Base-by-base conservation (phyloP, 2,329 filamentous ascomycete genomes). In the Fusarium pininemorale region DNA sequence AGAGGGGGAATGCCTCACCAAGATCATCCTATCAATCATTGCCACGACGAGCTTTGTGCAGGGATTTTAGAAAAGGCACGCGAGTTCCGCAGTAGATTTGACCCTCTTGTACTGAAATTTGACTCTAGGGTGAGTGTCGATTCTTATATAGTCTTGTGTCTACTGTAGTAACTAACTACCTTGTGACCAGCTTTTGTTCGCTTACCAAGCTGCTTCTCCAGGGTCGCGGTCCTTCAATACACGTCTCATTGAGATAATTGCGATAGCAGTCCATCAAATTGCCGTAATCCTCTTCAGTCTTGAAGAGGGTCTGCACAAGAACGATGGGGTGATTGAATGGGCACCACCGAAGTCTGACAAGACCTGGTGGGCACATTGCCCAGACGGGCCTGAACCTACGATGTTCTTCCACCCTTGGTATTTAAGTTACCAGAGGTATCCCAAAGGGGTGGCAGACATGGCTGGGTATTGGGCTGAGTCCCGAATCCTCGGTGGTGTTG, bases 211-310 rank as follows among this genome's bases (percentile, higher is more conserved):
- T 15, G 73, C 79, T 1, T 50, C 72, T 3, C 72, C 53, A 4
- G 75, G 69, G 7, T 80, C 80, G 12, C 53, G 67, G 18, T 59
- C 70, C 1, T 83, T 81, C 53, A 67, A 79, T 1, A 75, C 74
- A 24, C 68, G 77, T 2, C 72, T 83, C 11, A 77, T 83, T 13
- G 81, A 83, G 56, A 44, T 83, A 5, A 63, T 79, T 10, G 80
- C 79, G 1, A 35, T 76, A 32, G 66, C 77, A 6, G 54, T 80
- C 7, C 81, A 83, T 45, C 63, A 81, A 11, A 78, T 82, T 11
- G 81, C 78, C 2, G 75, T 77, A 0, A 48, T 55, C 5, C 53
- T 82, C 2, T 80, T 73, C 28, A 54, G 75, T 7, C 53, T 76
- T 5, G 74, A 77, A 12, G 62, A 71, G 0, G 66, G 64, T 24